phyloP scores from a whole-genome alignment of 352 stramenopile species.

The Elongisporangium anandrum region DNA sequence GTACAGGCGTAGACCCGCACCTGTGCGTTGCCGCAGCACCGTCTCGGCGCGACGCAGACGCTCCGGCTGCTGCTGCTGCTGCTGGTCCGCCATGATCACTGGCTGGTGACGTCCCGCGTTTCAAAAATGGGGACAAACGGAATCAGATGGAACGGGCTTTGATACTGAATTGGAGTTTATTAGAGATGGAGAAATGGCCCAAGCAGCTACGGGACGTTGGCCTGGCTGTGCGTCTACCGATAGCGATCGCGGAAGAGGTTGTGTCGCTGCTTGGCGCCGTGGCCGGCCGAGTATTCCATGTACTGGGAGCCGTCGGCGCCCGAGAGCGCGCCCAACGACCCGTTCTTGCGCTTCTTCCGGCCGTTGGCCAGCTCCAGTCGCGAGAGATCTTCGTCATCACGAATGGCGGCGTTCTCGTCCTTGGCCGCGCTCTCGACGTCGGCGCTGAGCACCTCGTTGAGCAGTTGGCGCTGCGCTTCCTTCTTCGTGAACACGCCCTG shows the following conservation, averaged over 20 bases:
- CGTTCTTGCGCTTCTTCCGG: conserved; percentile 78
- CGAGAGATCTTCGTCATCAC: conserved; percentile 78
- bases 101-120: background rate
- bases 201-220: background rate
- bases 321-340: conserved; percentile 70
- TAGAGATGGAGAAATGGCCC: background rate
- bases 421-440: conserved; percentile 78
- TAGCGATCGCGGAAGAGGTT: conserved; percentile 86
- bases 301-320: conserved; percentile 78
- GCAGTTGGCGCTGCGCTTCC: conserved; percentile 65
- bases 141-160: conserved; percentile 1
- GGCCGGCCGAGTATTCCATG: conserved; percentile 83
- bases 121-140: background rate
- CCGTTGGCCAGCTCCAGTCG: conserved; percentile 54
- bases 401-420: conserved; percentile 80
- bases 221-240: conserved; percentile 31
- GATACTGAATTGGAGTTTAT: conserved; percentile 3
- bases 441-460: conserved; percentile 78
- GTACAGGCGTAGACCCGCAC: conserved; percentile 3
- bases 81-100: background rate
- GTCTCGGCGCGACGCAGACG: conserved; percentile 67
- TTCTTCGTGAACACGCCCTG: conserved; percentile 79
- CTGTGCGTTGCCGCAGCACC: conserved; percentile 55
- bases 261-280: conserved; percentile 80
- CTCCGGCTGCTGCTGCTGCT: conserved; percentile 29